Percentiles rank a stretch among this genome's conserved stretches.
These are phyloP conservation scores for Chrysanthemum makinoi DNA, from an alignment of 129 eudicot species.

Conservation along the genomic window DNA sequence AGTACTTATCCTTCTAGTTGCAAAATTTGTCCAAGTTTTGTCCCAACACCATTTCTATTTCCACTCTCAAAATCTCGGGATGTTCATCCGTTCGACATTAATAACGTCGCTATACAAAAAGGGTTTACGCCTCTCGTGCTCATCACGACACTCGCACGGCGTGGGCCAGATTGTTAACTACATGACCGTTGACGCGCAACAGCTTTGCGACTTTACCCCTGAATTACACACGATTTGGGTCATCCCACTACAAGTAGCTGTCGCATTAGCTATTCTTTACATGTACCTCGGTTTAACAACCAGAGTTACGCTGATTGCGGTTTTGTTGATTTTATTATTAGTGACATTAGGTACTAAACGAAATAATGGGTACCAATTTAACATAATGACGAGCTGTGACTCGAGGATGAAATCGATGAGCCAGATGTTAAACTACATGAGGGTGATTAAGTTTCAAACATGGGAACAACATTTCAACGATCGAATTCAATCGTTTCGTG, in stretches of 20 bases:
- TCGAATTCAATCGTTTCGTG: conserved; percentile 44
- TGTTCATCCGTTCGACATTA: conserved; percentile 50
- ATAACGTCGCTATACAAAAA: conserved; percentile 51
- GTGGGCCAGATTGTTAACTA: conserved; percentile 72
- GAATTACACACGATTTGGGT: conserved; percentile 64
- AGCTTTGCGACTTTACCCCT: conserved; percentile 44
- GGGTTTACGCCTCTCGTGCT: conserved; percentile 53
- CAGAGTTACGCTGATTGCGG: conserved; percentile 28
- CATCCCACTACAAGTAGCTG: conserved; percentile 51
- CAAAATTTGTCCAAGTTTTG: conserved; percentile 58
- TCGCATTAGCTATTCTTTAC: conserved; percentile 40
- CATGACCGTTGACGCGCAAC: conserved; percentile 67
- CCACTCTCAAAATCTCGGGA: conserved; percentile 53
- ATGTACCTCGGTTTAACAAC: conserved; percentile 38
- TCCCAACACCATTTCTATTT: conserved; percentile 62
- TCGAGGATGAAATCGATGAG: conserved; percentile 54
- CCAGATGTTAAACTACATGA: conserved; percentile 55
- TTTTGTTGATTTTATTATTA: conserved; percentile 24
- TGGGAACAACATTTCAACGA: conserved; percentile 60
- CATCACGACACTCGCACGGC: conserved; percentile 66
- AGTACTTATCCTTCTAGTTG: conserved; percentile 31
- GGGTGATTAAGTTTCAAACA: too few species aligned
- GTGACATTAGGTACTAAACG: conserved; percentile 15
- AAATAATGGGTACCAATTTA: conserved; percentile 39
- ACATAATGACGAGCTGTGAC: conserved; percentile 49